These are phyloP conservation scores for Sclerotinia glacialis DNA, from an alignment of 2,329 filamentous ascomycete species.

Conservation along the genomic window DNA sequence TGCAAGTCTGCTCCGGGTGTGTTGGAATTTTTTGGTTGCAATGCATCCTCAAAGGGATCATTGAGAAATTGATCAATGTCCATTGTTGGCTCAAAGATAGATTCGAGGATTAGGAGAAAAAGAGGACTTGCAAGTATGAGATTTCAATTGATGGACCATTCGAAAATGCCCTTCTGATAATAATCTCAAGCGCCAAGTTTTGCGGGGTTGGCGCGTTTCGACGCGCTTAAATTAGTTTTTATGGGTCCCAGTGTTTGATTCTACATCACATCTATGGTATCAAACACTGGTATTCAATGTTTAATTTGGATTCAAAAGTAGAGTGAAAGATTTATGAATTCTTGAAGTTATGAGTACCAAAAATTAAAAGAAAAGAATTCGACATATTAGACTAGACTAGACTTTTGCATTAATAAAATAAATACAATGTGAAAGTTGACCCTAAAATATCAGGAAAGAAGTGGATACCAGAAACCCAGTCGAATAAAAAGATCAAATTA, in stretches of 20 bases:
- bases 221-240: not conserved
- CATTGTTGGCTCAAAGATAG: not conserved
- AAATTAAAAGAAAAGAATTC: not conserved
- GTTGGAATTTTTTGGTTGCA: slow-evolving; percentile 55
- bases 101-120: not conserved
- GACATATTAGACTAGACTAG: not conserved
- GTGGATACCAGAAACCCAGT: not conserved
- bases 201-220: not conserved
- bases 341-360: too few species aligned
- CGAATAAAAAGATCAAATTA: not conserved
- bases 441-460: not conserved
- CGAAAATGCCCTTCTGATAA: not conserved
- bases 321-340: too few species aligned
- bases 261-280: not conserved
- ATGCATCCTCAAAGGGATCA: slow-evolving; percentile 41
- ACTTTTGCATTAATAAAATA: too few species aligned
- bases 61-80: slow-evolving; percentile 49
- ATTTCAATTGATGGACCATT: not conserved
- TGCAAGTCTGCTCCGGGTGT: slow-evolving; percentile 72
- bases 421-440: too few species aligned
- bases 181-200: not conserved
- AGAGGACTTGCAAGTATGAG: not conserved
- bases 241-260: not conserved
- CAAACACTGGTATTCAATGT: not conserved
- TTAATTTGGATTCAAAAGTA: not conserved